Evolutionary conservation across 2,329 filamentous ascomycete genomes (phyloP).

Genomic region (Trichoderma simmonsii): DNA sequence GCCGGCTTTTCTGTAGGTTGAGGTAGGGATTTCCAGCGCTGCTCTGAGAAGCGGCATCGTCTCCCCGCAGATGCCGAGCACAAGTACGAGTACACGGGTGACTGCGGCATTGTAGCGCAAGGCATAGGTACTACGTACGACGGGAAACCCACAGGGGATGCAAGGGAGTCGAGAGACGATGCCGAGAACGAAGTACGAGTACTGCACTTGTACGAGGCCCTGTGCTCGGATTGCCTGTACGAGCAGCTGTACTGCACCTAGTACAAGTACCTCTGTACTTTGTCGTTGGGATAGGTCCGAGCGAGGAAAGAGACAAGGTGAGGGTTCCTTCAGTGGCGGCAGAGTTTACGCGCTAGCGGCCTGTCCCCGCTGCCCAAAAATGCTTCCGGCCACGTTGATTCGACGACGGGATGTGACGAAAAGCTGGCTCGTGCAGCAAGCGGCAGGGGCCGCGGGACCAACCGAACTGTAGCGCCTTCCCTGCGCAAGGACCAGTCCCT

Average conservation of each 20-base stretch:
- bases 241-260: neutral
- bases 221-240: neutral
- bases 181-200: neutral
- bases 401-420: conserved; percentile 42
- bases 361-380: conserved; percentile 1
- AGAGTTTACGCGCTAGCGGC: conserved; percentile 17
- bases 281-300: neutral
- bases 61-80: conserved; percentile 1
- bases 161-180: neutral
- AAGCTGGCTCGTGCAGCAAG: conserved; percentile 42
- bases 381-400: conserved; percentile 33
- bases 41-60: neutral
- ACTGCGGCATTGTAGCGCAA: neutral
- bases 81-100: conserved; percentile 2
- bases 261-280: neutral
- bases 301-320: neutral
- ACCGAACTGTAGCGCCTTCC: conserved; percentile 41
- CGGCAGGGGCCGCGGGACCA: conserved; percentile 46
- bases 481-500: conserved; percentile 28
- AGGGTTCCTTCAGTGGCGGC: conserved; percentile 19
- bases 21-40: neutral
- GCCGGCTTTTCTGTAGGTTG: neutral
- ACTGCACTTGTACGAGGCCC: neutral
- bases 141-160: neutral
- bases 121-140: neutral